A percentile compares a stretch with the other conserved stretches of the same genome.
Conservation (phyloP, 2,329 filamentous ascomycete genomes). For the Shiraia bambusicola region DNA sequence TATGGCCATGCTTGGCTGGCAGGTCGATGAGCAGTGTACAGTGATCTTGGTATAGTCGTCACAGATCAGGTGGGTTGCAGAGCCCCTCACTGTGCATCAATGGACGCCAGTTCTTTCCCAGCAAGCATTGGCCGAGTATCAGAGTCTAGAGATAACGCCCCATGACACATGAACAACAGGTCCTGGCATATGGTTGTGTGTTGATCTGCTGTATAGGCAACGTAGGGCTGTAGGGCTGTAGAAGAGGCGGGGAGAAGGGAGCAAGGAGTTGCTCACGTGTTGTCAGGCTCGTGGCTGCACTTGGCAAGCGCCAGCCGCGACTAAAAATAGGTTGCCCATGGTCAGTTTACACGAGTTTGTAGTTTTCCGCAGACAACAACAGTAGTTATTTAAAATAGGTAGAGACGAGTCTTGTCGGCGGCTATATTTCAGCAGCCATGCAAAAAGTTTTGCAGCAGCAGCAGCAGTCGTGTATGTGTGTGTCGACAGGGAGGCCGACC, state of each 20-base stretch:
- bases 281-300: slow-evolving; percentile 20
- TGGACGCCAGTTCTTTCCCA: slow-evolving; percentile 17
- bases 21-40: slow-evolving; percentile 16
- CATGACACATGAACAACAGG: too few species aligned
- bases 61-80: slow-evolving; percentile 6
- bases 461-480: slow-evolving; percentile 1
- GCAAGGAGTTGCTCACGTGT: slow-evolving; percentile 11
- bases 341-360: slow-evolving; percentile 1
- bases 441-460: slow-evolving; percentile 2
- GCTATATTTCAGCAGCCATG: slow-evolving; percentile 5
- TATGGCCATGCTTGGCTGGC: slow-evolving; percentile 16
- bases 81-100: slow-evolving; percentile 10
- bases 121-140: slow-evolving; percentile 2
- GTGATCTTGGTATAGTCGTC: slow-evolving; percentile 3
- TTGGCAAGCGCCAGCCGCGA: slow-evolving; percentile 9
- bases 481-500: slow-evolving; percentile 6
- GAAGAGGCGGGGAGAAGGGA: slow-evolving; percentile 5
- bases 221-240: slow-evolving; percentile 27
- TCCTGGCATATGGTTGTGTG: too few species aligned
- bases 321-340: slow-evolving; percentile 32
- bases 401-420: slow-evolving; percentile 10
- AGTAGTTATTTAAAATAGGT: slow-evolving; percentile 25
- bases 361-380: background rate
- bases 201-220: slow-evolving; percentile 15
- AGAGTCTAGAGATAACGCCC: too few species aligned